These are phyloP conservation scores for Cercospora janseana DNA, from an alignment of 2,329 filamentous ascomycete species.

Conservation along the genomic window DNA sequence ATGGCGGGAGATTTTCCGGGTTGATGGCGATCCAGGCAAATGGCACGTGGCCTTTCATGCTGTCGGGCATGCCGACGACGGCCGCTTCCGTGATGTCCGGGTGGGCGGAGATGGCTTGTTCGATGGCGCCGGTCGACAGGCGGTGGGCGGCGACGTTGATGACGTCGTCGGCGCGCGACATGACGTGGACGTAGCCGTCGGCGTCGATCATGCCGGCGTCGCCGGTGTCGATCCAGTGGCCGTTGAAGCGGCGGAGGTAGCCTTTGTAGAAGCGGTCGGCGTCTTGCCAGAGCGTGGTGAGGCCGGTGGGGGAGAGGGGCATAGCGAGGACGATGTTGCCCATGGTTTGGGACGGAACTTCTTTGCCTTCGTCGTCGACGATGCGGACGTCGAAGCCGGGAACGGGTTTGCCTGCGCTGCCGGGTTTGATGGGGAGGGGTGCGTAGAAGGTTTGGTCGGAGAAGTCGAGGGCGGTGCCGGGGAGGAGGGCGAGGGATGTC, in stretches of 20 bases:
- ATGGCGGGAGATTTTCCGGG: conserved; percentile 46
- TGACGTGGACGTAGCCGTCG: conserved; percentile 61
- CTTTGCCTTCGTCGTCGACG: conserved; percentile 75
- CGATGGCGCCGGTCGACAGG: conserved; percentile 83
- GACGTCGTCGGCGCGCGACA: conserved; percentile 73
- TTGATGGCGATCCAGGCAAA: conserved; percentile 79
- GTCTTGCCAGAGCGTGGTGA: conserved; percentile 82
- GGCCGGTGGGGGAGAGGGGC: conserved; percentile 80
- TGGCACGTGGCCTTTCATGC: conserved; percentile 83
- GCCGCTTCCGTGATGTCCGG: conserved; percentile 77
- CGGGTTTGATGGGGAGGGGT: conserved; percentile 68
- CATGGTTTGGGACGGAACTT: conserved; percentile 68
- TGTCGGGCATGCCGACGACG: conserved; percentile 81
- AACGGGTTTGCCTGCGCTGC: conserved; percentile 86
- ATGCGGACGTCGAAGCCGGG: conserved; percentile 85
- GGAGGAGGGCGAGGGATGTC: conserved; percentile 62
- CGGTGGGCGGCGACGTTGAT: conserved; percentile 95
- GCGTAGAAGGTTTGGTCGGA: conserved; percentile 43
- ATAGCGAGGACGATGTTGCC: conserved; percentile 86
- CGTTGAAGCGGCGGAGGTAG: conserved; percentile 78
- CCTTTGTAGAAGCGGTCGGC: conserved; percentile 81
- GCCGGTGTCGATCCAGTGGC: conserved; percentile 85
- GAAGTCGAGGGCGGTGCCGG: conserved; percentile 59
- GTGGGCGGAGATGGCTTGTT: conserved; percentile 84
- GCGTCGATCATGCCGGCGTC: conserved; percentile 83